A percentile compares a stretch with the other conserved stretches of the same genome.
Conservation (phyloP, 164 flowering plant genomes). For the Chimonanthus salicifolius region DNA sequence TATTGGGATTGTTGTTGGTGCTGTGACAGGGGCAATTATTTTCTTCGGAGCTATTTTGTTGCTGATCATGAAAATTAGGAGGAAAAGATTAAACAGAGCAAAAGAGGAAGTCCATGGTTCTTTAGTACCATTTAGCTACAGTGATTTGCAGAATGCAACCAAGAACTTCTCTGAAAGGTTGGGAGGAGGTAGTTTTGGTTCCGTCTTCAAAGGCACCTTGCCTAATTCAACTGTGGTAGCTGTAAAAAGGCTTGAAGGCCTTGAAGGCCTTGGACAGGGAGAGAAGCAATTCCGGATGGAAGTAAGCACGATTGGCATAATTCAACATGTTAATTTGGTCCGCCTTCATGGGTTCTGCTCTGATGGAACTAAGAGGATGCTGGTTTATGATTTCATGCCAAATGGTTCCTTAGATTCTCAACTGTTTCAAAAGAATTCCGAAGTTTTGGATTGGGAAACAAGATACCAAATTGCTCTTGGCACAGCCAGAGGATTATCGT, state of each 20-base stretch:
- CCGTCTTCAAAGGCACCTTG: constrained; percentile 40
- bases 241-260: constrained; percentile 37
- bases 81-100: not conserved
- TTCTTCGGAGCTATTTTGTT: constrained; percentile 10
- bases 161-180: constrained; percentile 44
- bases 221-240: constrained; percentile 33
- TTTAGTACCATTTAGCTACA: constrained; percentile 29
- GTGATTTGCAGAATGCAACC: constrained; percentile 35
- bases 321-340: constrained; percentile 51
- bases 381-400: constrained; percentile 56
- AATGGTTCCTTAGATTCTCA: constrained; percentile 37
- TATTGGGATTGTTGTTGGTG: constrained; percentile 14
- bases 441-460: constrained; percentile 21
- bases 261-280: constrained; percentile 32
- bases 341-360: constrained; percentile 51
- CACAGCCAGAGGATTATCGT: constrained; percentile 27
- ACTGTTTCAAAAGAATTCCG: constrained; percentile 20
- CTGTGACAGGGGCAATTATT: constrained; percentile 9
- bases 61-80: constrained; percentile 7
- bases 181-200: constrained; percentile 51
- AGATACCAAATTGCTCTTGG: constrained; percentile 31
- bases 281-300: constrained; percentile 54
- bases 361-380: constrained; percentile 30
- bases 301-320: constrained; percentile 59
- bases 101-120: constrained; percentile 16